Base-by-base conservation (phyloP, 805 yeast genomes). In the Danielozyma ontarioensis region DNA sequence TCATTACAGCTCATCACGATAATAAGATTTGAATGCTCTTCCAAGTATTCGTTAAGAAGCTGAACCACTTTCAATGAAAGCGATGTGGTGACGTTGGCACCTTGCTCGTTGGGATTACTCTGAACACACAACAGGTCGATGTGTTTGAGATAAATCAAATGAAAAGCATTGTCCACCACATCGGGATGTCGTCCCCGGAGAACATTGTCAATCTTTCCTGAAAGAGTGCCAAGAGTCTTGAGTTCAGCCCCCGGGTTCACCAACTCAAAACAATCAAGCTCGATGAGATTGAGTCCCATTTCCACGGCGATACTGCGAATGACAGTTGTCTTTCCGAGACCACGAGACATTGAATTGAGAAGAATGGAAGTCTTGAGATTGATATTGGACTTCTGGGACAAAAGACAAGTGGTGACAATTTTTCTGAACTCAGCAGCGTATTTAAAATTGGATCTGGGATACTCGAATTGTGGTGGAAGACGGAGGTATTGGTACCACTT, bases 251-350 rank as follows among this genome's bases (percentile, higher is more conserved):
- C 85, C 2, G 78, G 74, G 35, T 81, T 78, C 5, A 81, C 55
- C 4, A 81, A 54, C 22, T 78, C 85, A 41, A 74, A 70, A 17
- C 87, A 80, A 42, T 89, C 94, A 11, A 90, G 57, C 29, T 75
- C 83, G 19, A 81, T 59, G 5, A 81, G 55, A 41, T 83, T 81
- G 6, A 79, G 55, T 0, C 96, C 96, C 19, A 80, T 53, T 19
- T 73, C 73, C 6, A 62, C 53, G 0, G 84, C 69, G 2, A 78
- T 49, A 35, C 74, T 73, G 32, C 70, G 55, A 0, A 86, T 75
- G 16, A 84, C 48, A 0, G 81, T 76, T 0, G 83, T 53, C 49
- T 90, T 90, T 0, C 98, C 98, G 5, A 84, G 76, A 6, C 83
- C 87, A 33, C 94, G 64, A 19, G 78, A 72, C 46, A 77, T 61